Conservation (phyloP, 2,329 filamentous ascomycete species). For the Pseudonectria buxi region DNA sequence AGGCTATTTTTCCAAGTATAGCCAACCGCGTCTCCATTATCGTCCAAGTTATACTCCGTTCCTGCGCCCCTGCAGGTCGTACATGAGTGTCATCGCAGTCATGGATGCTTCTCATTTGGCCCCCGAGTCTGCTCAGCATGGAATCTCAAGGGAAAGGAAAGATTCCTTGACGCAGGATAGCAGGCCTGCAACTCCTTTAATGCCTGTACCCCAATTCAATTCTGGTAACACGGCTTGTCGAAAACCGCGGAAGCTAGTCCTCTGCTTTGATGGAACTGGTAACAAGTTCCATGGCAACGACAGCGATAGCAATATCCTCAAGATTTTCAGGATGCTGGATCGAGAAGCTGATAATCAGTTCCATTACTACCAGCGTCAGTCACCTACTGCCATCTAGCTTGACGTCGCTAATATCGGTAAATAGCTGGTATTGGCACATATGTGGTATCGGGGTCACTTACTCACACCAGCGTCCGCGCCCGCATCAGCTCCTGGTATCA, state of each 20-base stretch:
- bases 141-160: conserved; percentile 8
- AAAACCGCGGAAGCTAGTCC: conserved; percentile 41
- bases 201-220: conserved; percentile 8
- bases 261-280: conserved; percentile 59
- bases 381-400: accelerated
- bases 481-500: conserved; percentile 59
- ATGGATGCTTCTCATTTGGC: conserved; percentile 20
- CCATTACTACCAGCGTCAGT: conserved; percentile 57
- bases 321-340: conserved; percentile 65
- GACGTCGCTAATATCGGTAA: conserved; percentile 1
- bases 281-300: conserved; percentile 59
- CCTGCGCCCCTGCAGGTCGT: too few species aligned
- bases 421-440: conserved; percentile 67
- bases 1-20: too few species aligned
- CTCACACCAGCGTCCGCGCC: conserved; percentile 48
- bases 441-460: conserved; percentile 53
- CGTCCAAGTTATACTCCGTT: too few species aligned
- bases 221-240: conserved; percentile 7
- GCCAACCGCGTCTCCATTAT: too few species aligned
- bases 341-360: conserved; percentile 55
- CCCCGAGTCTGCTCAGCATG: conserved; percentile 11
- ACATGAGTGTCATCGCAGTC: conserved; percentile 4
- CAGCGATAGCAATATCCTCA: conserved; percentile 59
- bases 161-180: conserved; percentile 12
- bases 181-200: conserved; percentile 16